phyloP scores from a whole-genome alignment of 2,329 filamentous ascomycete species.

The Fusarium sp. region DNA sequence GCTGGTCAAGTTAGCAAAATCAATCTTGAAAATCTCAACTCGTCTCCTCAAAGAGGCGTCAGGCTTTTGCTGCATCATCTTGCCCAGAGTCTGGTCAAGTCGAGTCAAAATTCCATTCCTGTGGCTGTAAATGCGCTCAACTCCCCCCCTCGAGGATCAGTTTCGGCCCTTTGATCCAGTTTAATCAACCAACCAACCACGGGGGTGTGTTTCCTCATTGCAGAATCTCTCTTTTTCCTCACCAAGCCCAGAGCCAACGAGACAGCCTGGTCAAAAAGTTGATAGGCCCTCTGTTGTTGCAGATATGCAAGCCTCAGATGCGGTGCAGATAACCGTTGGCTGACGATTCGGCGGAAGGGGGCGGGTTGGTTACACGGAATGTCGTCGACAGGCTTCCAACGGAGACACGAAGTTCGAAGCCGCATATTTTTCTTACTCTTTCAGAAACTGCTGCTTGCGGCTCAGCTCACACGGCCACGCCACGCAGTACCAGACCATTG shows the following conservation, averaged over 20 bases:
- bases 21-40: background rate
- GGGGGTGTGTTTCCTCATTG: background rate
- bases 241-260: background rate
- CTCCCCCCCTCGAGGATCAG: background rate
- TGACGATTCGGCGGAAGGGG: background rate
- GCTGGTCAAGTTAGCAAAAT: background rate
- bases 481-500: no score
- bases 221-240: background rate
- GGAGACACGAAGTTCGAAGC: background rate
- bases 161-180: background rate
- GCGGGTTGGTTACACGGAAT: background rate
- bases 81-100: background rate
- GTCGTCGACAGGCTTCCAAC: background rate
- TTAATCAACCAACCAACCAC: background rate
- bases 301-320: background rate
- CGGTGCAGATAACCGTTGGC: background rate
- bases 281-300: background rate
- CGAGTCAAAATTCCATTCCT: background rate
- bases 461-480: background rate
- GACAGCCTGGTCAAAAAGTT: background rate
- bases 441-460: background rate
- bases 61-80: background rate
- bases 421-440: background rate
- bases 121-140: background rate
- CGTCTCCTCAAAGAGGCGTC: background rate